A percentile compares a stretch with the other conserved stretches of the same genome.
Conservation (phyloP, 2,329 filamentous ascomycete species). For the Penicillium polonicum region DNA sequence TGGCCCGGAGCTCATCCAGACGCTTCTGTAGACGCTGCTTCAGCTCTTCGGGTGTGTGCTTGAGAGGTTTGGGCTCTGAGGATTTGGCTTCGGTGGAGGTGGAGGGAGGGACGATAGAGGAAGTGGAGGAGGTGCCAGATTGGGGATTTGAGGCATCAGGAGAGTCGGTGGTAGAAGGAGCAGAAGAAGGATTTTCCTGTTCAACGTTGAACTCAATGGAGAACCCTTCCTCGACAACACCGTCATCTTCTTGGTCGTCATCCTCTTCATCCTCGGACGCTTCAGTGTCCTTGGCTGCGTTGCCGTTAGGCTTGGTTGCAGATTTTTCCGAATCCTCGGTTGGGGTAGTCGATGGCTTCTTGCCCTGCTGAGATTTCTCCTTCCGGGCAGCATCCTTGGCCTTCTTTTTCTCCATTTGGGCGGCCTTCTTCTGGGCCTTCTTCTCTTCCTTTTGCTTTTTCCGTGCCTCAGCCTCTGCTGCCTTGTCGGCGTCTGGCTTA, state of each 20-base stretch:
- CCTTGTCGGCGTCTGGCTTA: conserved; percentile 22
- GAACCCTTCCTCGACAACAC: conserved; percentile 51
- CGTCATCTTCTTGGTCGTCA: conserved; percentile 35
- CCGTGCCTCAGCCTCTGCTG: conserved; percentile 36
- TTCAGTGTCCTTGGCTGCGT: conserved; percentile 19
- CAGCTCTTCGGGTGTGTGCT: conserved; percentile 70
- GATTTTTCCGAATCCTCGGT: conserved; percentile 23
- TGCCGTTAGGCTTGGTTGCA: conserved; percentile 20
- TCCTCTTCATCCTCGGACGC: conserved; percentile 25
- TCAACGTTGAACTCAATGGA: conserved; percentile 47
- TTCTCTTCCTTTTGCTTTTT: conserved; percentile 43
- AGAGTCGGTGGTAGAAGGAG: conserved; percentile 55
- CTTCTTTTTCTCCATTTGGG: conserved; percentile 52
- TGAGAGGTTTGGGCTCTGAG: conserved; percentile 58
- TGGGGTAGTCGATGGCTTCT: conserved; percentile 21
- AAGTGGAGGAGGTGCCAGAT: conserved; percentile 64
- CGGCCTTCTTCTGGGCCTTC: conserved; percentile 49
- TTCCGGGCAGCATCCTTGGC: conserved; percentile 41
- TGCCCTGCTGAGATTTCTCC: conserved; percentile 33
- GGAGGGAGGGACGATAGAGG: conserved; percentile 58
- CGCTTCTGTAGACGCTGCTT: conserved; percentile 76
- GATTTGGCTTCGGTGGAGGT: conserved; percentile 29
- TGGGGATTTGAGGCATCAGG: conserved; percentile 57
- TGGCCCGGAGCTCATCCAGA: conserved; percentile 80
- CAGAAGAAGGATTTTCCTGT: conserved; percentile 41